These are phyloP conservation scores for Kuraishia capsulata DNA, from an alignment of 805 yeast genomes.

Conservation along the genomic window DNA sequence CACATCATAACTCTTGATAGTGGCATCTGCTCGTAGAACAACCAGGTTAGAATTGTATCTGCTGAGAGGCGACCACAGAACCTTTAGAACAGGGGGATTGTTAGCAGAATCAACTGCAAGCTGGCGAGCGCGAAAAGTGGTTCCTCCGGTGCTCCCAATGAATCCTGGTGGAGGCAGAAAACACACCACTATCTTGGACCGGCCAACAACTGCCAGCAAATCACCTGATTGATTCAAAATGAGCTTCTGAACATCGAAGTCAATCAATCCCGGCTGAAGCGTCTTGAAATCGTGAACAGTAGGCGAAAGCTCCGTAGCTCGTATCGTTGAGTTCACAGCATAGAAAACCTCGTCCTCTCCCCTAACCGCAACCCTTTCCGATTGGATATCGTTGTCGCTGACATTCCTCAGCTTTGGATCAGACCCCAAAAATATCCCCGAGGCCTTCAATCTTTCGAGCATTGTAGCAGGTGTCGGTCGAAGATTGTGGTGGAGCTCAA, in stretches of 20 bases:
- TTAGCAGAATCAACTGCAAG: slow-evolving; percentile 1
- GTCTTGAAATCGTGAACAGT: slow-evolving; percentile 14
- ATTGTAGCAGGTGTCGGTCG: too few species aligned
- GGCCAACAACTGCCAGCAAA: slow-evolving; percentile 20
- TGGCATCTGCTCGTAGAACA: slow-evolving; percentile 21
- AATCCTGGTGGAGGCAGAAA: slow-evolving; percentile 14
- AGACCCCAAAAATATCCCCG: too few species aligned
- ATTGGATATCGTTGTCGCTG: too few species aligned
- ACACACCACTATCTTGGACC: slow-evolving; percentile 12
- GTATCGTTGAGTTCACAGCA: slow-evolving; percentile 19
- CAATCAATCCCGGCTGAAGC: slow-evolving; percentile 7
- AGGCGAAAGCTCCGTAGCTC: slow-evolving; percentile 20
- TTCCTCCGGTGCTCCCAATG: not conserved
- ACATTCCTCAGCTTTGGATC: too few species aligned
- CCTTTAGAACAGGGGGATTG: slow-evolving; percentile 14
- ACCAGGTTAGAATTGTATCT: slow-evolving; percentile 27
- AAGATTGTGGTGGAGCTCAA: too few species aligned
- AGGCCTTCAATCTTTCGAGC: too few species aligned
- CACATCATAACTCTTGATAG: slow-evolving; percentile 22
- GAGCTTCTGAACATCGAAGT: slow-evolving; percentile 15
- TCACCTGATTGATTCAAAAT: slow-evolving; percentile 20
- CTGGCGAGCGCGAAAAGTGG: not conserved
- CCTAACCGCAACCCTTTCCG: too few species aligned
- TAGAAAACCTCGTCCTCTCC: slow-evolving; percentile 17
- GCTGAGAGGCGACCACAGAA: slow-evolving; percentile 29